Evolutionary conservation across 805 yeast species (phyloP).

Genomic region (Metschnikowia kunwiensis): DNA sequence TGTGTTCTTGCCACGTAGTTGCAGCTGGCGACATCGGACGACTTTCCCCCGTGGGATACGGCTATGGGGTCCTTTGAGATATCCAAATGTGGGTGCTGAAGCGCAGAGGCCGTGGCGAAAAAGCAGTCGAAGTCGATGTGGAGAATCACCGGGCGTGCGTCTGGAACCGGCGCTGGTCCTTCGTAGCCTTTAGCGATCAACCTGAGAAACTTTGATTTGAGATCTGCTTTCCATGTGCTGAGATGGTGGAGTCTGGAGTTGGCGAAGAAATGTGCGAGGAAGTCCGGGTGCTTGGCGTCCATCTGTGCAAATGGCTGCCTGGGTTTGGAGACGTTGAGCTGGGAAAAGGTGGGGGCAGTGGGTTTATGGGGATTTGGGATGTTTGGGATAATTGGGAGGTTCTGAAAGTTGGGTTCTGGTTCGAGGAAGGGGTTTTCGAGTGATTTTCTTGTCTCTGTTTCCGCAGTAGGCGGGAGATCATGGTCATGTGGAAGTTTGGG

Average conservation of each 20-base stretch:
- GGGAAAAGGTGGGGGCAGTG: constrained; percentile 5
- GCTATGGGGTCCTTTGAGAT: constrained; percentile 51
- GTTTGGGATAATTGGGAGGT: not conserved
- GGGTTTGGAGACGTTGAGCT: constrained; percentile 13
- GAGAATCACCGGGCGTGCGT: constrained; percentile 40
- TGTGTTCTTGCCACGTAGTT: constrained; percentile 79
- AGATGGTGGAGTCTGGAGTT: constrained; percentile 86
- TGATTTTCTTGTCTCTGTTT: no score
- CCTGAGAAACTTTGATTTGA: constrained; percentile 58
- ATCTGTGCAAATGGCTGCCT: constrained; percentile 15
- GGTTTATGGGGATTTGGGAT: not conserved
- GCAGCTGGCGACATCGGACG: constrained; percentile 87
- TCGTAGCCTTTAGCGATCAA: constrained; percentile 33
- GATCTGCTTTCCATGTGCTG: constrained; percentile 79
- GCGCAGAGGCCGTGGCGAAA: constrained; percentile 81
- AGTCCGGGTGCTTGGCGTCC: constrained; percentile 76
- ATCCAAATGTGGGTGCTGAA: constrained; percentile 52
- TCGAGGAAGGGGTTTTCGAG: not conserved
- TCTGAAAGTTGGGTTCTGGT: not conserved
- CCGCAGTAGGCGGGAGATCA: no score
- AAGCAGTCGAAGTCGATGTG: constrained; percentile 95
- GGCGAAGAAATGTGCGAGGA: constrained; percentile 66
- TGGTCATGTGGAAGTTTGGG: no score
- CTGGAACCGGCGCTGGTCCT: constrained; percentile 1
- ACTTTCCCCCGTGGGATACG: constrained; percentile 58